Percentiles rank a stretch among this genome's conserved stretches.
phyloP scores from a whole-genome alignment of 768 basidiomycete genomes.

The Grammothele lineata region DNA sequence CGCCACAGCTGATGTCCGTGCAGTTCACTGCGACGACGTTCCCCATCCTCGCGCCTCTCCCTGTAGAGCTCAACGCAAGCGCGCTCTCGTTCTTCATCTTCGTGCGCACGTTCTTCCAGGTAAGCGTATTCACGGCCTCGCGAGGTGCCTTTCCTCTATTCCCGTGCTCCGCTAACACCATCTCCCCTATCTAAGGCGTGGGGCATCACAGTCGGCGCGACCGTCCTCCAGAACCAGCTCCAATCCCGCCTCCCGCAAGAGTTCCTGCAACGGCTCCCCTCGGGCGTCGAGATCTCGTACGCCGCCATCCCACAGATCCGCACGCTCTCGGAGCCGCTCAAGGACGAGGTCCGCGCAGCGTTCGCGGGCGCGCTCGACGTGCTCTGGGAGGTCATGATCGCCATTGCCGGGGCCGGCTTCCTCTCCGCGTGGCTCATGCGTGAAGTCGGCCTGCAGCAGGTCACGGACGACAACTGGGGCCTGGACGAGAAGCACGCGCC shows the following conservation, averaged over 20 bases:
- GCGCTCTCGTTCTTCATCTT: conserved; percentile 32
- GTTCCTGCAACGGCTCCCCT: conserved; percentile 23
- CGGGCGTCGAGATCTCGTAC: conserved; percentile 24
- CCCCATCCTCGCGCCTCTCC: conserved; percentile 32
- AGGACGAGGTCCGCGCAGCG: conserved; percentile 22
- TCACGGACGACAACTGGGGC: conserved; percentile 22
- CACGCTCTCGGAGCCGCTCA: conserved; percentile 18
- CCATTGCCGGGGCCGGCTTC: conserved; percentile 25
- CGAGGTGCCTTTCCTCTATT: too few relatives aligned
- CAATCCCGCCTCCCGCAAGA: conserved; percentile 22
- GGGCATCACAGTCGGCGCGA: conserved; percentile 34
- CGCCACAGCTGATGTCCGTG: too few relatives aligned
- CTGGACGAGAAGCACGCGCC: too few relatives aligned
- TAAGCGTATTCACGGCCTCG: too few relatives aligned
- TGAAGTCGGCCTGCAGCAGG: conserved; percentile 21
- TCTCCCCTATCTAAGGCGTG: too few relatives aligned
- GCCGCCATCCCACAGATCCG: conserved; percentile 28
- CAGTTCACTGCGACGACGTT: conserved; percentile 1
- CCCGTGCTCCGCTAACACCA: too few relatives aligned
- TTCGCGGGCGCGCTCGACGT: conserved; percentile 25
- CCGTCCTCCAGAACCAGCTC: conserved; percentile 35
- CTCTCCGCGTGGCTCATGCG: conserved; percentile 24
- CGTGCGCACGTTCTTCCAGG: conserved; percentile 3
- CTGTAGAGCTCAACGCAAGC: conserved; percentile 26
- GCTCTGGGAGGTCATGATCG: conserved; percentile 31